These are phyloP conservation scores for Cyberlindnera euphorbiae DNA, from an alignment of 805 yeast species.

Conservation along the genomic window DNA sequence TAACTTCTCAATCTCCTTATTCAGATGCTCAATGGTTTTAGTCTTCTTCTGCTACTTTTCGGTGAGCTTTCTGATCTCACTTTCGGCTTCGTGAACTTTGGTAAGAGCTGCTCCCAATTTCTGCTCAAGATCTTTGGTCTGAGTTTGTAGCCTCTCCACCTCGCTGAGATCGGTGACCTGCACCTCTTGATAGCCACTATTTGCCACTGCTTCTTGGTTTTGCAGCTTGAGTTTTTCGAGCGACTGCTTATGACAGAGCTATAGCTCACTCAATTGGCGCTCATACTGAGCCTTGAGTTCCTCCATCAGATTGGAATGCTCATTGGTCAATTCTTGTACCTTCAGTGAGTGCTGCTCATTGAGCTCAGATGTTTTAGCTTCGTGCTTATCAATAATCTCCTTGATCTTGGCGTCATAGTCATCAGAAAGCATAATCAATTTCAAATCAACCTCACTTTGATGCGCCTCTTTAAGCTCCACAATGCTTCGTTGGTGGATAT, in stretches of 20 bases:
- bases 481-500: conserved; percentile 29
- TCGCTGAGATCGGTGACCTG: too few relatives aligned
- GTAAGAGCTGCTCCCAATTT: conserved; percentile 4
- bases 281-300: too few relatives aligned
- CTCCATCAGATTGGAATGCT: too few relatives aligned
- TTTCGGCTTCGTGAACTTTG: conserved; percentile 11
- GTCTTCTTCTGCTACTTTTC: conserved; percentile 16
- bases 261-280: too few relatives aligned
- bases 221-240: too few relatives aligned
- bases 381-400: conserved; percentile 4
- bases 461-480: conserved; percentile 29
- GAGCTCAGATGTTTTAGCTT: background rate
- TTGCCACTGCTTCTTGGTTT: too few relatives aligned
- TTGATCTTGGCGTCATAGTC: conserved; percentile 29
- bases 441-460: conserved; percentile 26
- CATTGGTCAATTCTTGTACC: too few relatives aligned
- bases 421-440: conserved; percentile 27
- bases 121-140: conserved; percentile 14
- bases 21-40: conserved; percentile 13
- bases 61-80: conserved; percentile 9
- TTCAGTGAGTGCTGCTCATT: too few relatives aligned
- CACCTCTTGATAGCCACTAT: too few relatives aligned
- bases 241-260: too few relatives aligned
- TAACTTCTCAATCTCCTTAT: conserved; percentile 2
- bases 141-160: too few relatives aligned